Evolutionary conservation across 1,139 yeast species (phyloP), one percentile per base, ranked within the genome.

Genomic region (Geotrichum australiense): DNA sequence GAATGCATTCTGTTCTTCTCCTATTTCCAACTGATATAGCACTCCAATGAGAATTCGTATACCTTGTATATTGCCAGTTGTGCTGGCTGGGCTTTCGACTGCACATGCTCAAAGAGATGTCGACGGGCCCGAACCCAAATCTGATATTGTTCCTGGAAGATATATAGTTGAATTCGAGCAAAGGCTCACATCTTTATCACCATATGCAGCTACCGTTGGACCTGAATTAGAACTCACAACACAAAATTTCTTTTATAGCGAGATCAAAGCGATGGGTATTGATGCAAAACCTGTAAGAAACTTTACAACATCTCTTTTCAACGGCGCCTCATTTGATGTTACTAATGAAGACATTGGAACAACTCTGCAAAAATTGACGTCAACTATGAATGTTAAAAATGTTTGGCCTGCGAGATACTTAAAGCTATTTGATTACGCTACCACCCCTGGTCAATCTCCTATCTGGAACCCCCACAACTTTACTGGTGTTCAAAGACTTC

Each of bases 401-500:
- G 46, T 41, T 10, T 47, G 50, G 50, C 47, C 49, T 5, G 50
- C 43, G 4, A 32, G 41, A 5, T 37, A 28, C 16, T 14, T 42
- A 10, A 35, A 41, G 12, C 37, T 46, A 4, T 23, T 44, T 21
- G 38, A 43, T 16, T 21, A 35, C 15, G 15, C 22, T 6, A 29
- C 29, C 4, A 11, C 25, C 8, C 38, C 37, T 5, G 36, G 35
- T 19, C 18, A 34, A 2, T 16, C 18, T 4, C 37, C 45, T 5
- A 12, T 20, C 14, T 52, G 54, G 53, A 52, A 49, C 30, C 50
- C 53, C 11, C 55, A 50, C 39, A 10, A 11, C 11, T 43, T 47
- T 11, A 52, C 55, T 10, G 55, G 55, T 36, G 55, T 52, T 11
- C 39, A 47, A 14, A 18, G 36, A 14, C 42, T 52, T 6, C 55